These are phyloP conservation scores for Botrytis medusae DNA, from an alignment of 2,329 filamentous ascomycete species.

Conservation along the genomic window DNA sequence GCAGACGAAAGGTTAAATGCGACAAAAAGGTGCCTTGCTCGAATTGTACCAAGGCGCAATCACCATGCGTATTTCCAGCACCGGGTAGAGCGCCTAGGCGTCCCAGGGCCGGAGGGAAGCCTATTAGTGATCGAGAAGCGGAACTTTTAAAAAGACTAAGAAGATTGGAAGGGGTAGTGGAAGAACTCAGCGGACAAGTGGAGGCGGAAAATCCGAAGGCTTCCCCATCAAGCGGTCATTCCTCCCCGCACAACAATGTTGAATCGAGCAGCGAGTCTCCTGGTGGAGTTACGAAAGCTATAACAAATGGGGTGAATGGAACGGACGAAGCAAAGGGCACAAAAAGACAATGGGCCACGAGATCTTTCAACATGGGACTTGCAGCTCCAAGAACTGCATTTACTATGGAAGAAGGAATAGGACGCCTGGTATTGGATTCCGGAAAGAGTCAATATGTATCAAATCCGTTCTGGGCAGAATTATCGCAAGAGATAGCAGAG, in stretches of 20 bases:
- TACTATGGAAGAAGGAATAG: slow-evolving; percentile 50
- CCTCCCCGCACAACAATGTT: slow-evolving; percentile 26
- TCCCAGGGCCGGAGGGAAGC: slow-evolving; percentile 60
- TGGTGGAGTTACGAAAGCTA: slow-evolving; percentile 24
- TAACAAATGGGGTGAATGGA: slow-evolving; percentile 29
- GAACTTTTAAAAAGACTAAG: slow-evolving; percentile 71
- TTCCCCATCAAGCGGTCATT: slow-evolving; percentile 34
- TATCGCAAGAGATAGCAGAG: slow-evolving; percentile 55
- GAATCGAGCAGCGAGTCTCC: slow-evolving; percentile 24
- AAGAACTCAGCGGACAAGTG: slow-evolving; percentile 65
- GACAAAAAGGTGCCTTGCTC: slow-evolving; percentile 73
- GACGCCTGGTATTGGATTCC: slow-evolving; percentile 69
- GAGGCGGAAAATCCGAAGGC: slow-evolving; percentile 36
- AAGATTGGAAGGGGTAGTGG: slow-evolving; percentile 74
- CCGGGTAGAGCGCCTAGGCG: slow-evolving; percentile 71
- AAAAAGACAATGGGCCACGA: slow-evolving; percentile 33
- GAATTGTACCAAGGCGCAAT: slow-evolving; percentile 70
- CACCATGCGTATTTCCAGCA: slow-evolving; percentile 72
- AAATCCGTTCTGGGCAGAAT: slow-evolving; percentile 71
- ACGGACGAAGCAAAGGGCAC: slow-evolving; percentile 36
- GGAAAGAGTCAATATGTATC: slow-evolving; percentile 70
- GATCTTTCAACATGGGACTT: slow-evolving; percentile 30
- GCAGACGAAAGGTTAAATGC: slow-evolving; percentile 69
- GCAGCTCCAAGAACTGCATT: slow-evolving; percentile 34
- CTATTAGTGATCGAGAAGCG: slow-evolving; percentile 60